Percentiles rank a stretch among this genome's conserved stretches.
Conservation (phyloP, 345 rosid genomes). For the Nasturtium officinale region DNA sequence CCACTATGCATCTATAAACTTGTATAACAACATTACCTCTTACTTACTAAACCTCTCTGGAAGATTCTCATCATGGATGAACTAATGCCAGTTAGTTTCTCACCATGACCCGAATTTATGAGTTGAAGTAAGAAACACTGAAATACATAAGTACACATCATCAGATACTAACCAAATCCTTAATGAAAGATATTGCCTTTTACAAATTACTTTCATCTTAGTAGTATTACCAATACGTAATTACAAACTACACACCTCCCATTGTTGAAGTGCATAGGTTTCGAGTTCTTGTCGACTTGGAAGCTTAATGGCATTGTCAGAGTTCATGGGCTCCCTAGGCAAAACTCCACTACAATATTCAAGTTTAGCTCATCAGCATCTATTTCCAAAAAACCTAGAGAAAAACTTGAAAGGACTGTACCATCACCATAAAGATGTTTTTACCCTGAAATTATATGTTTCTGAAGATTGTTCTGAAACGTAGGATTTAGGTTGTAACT, state of each 20-base stretch:
- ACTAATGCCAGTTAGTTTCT: constrained; percentile 70
- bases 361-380: constrained; percentile 34
- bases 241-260: constrained; percentile 75
- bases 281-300: constrained; percentile 83
- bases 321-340: constrained; percentile 87
- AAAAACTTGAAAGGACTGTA: constrained; percentile 1
- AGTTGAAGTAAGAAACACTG: constrained; percentile 96
- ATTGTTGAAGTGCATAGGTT: constrained; percentile 75
- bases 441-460: constrained; percentile 76
- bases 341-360: constrained; percentile 68
- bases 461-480: constrained; percentile 76
- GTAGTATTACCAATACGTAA: constrained; percentile 15
- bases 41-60: constrained; percentile 85
- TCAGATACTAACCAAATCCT: constrained; percentile 43
- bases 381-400: constrained; percentile 2
- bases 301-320: constrained; percentile 58
- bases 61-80: constrained; percentile 88
- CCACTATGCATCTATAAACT: constrained; percentile 16
- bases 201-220: not conserved
- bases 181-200: not conserved
- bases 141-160: constrained; percentile 39
- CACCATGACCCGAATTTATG: constrained; percentile 77
- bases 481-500: constrained; percentile 70
- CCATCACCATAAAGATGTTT: constrained; percentile 6
- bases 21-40: constrained; percentile 52